phyloP scores from a whole-genome alignment of 495 filamentous ascomycete genomes.

The Arthonia radiata region DNA sequence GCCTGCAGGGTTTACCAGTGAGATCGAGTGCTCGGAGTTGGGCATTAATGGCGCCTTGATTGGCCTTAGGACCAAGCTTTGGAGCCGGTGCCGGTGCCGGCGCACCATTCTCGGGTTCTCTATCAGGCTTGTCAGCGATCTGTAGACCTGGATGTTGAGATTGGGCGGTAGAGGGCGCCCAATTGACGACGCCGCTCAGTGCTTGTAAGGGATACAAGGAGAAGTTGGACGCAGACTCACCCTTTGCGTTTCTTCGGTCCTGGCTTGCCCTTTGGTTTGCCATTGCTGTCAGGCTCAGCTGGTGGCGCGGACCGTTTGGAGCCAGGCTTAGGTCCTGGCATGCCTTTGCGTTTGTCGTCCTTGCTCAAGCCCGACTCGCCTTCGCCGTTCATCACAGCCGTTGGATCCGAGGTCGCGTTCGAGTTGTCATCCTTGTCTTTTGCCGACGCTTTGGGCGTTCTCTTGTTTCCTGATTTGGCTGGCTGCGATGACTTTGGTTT shows the following conservation, averaged over 20 bases:
- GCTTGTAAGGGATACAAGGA: no score
- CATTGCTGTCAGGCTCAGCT: background rate
- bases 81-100: constrained; percentile 18
- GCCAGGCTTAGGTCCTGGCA: background rate
- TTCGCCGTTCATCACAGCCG: constrained; percentile 32
- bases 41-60: constrained; percentile 94
- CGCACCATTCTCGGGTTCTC: constrained; percentile 4
- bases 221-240: no score
- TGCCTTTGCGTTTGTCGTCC: background rate
- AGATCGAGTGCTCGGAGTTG: constrained; percentile 82
- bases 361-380: constrained; percentile 16
- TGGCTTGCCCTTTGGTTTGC: constrained; percentile 59
- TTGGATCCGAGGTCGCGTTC: constrained; percentile 32
- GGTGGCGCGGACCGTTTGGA: background rate
- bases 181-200: no score
- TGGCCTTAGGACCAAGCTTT: constrained; percentile 89
- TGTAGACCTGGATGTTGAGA: no score
- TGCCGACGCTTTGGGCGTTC: constrained; percentile 24
- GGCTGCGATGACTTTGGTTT: constrained; percentile 14
- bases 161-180: no score
- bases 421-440: no score
- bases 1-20: constrained; percentile 69
- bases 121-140: constrained; percentile 2
- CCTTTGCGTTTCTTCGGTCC: constrained; percentile 97
- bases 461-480: constrained; percentile 19